These are phyloP conservation scores for Skeletonema potamos DNA, from an alignment of 108 stramenopile species.

Conservation along the genomic window DNA sequence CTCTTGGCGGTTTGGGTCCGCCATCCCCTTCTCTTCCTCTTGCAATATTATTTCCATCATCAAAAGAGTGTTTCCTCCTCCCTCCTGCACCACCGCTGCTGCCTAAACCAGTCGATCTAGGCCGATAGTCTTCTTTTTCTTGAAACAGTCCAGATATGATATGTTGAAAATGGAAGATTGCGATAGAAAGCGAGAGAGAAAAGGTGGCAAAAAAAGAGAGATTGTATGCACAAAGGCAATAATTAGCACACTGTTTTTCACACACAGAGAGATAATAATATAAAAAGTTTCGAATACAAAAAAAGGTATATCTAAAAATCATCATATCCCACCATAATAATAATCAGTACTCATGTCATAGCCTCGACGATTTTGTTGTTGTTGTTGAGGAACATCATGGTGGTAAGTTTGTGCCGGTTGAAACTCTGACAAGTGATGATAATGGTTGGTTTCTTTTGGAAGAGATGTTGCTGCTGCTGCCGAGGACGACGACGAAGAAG, in stretches of 20 bases:
- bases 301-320: neutral
- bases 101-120: neutral
- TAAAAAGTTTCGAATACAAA: neutral
- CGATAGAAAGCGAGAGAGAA: too few species aligned
- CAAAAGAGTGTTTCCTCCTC: neutral
- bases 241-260: neutral
- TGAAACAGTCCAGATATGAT: too few species aligned
- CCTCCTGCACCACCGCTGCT: neutral
- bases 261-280: too few species aligned
- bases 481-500: neutral
- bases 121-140: neutral
- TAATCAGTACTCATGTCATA: neutral
- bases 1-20: neutral
- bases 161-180: too few species aligned
- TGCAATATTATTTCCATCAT: neutral
- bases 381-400: neutral
- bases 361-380: neutral
- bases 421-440: neutral
- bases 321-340: neutral
- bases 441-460: neutral
- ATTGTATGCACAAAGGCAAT: too few species aligned
- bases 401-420: neutral
- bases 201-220: neutral
- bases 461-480: neutral
- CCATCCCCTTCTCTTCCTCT: conserved; percentile 13